Percentiles rank a stretch among this genome's conserved stretches.
These are phyloP conservation scores for Flaveria bidentis DNA, from an alignment of 129 eudicot genomes.

Conservation along the genomic window DNA sequence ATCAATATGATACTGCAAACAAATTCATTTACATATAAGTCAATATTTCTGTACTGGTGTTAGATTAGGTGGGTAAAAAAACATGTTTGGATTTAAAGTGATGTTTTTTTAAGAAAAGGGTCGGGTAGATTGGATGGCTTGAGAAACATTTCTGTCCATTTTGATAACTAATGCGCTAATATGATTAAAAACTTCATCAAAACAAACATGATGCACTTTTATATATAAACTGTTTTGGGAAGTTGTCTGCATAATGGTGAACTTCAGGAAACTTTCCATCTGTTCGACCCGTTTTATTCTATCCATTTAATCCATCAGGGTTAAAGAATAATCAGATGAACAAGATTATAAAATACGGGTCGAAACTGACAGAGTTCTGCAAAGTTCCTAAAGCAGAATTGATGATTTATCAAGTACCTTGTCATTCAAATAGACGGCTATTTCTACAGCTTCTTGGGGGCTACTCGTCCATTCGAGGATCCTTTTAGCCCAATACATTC, in stretches of 20 bases:
- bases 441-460: constrained; percentile 88
- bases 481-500: constrained; percentile 99
- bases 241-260: neutral
- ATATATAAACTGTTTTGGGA: neutral
- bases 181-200: neutral
- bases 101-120: neutral
- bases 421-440: constrained; percentile 77
- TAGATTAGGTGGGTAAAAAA: neutral
- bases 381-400: neutral
- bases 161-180: neutral
- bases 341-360: neutral
- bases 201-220: constrained; percentile 3
- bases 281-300: neutral
- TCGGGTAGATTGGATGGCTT: constrained; percentile 10
- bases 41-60: constrained; percentile 12
- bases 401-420: constrained; percentile 49
- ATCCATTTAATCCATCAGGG: neutral
- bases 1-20: constrained; percentile 73
- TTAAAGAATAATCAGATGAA: neutral
- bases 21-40: constrained; percentile 8
- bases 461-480: constrained; percentile 96
- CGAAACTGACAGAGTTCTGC: constrained; percentile 13
- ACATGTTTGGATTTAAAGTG: neutral
- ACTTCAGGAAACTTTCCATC: neutral
- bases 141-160: neutral